phyloP scores from a whole-genome alignment of 2,329 filamentous ascomycete species.

The Aspergillus sp. region DNA sequence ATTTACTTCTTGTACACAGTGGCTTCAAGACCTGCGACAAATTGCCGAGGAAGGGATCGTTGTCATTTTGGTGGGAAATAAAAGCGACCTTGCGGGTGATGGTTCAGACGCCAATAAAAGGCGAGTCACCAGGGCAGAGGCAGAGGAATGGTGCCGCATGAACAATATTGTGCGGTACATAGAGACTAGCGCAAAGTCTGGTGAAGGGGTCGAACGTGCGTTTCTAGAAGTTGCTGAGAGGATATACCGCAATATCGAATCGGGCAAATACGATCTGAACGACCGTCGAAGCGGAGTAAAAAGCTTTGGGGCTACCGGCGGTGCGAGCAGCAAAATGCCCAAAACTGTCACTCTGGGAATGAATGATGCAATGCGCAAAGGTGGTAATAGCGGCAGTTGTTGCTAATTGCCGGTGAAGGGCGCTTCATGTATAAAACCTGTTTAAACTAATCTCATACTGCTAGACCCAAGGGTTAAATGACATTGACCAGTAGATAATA shows the following conservation, averaged over 20 bases:
- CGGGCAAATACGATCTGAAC: conserved; percentile 91
- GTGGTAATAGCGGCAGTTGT: conserved; percentile 42
- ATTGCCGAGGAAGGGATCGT: conserved; percentile 97
- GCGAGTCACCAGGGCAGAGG: conserved; percentile 81
- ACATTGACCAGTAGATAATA: conserved; percentile 12
- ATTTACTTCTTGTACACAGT: conserved; percentile 86
- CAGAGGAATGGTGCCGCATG: conserved; percentile 81
- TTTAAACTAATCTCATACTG: neutral
- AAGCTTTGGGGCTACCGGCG: conserved; percentile 52
- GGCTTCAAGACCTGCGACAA: conserved; percentile 90
- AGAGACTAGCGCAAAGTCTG: conserved; percentile 94
- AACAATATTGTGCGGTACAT: conserved; percentile 93
- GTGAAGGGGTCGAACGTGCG: conserved; percentile 89
- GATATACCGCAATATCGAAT: conserved; percentile 96
- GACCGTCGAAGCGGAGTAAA: conserved; percentile 93
- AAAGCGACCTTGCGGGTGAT: conserved; percentile 74
- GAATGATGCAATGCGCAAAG: conserved; percentile 53
- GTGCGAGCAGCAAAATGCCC: conserved; percentile 39
- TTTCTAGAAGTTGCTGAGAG: conserved; percentile 92
- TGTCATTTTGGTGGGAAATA: conserved; percentile 93
- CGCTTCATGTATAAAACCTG: neutral
- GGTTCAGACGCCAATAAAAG: conserved; percentile 57
- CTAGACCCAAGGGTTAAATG: conserved; percentile 4
- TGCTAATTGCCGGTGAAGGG: conserved; percentile 32
- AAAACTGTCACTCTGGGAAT: conserved; percentile 51